Evolutionary conservation across 164 flowering plant genomes (phyloP), one percentile per base, ranked within the genome.

Genomic region (Aristolochia fimbriata): DNA sequence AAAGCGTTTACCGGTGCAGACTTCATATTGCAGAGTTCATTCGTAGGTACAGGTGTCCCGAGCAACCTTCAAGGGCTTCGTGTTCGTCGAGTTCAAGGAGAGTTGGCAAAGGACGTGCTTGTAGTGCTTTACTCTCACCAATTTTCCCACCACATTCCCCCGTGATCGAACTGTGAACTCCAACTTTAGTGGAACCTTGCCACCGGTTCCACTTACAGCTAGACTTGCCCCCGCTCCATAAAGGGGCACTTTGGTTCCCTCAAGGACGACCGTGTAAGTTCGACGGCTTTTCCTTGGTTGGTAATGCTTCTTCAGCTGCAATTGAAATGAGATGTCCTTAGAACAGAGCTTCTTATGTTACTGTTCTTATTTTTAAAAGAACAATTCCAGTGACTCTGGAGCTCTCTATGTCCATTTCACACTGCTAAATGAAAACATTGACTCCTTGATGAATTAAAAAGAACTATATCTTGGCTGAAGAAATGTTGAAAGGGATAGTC

Each of bases 161-260:
- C 83, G 62, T 13, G 97, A 70, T 19, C 66, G 69, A 31, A 90
- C 59, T 52, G 77, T 85, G 58, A 90, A 85, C 49, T 83, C 76
- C 46, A 94, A 55, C 9, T 27, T 79, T 69, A 90, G 62, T 45
- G 97, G 91, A 60, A 90, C 80, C 50, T 67, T 68, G 20, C 68
- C 77, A 0, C 61, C 71, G 51, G 47, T 78, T n/a, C 63, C 68
- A 1, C 85, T 66, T 11, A 63, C 72, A 9, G 67, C 62, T 43
- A 94, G 68, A 60, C 72, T 77, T 55, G 85, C 81, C 70, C 88
- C 99, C 0, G 97, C 99, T 20, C 99, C 96, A 69, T 90, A 90
- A 2, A 90, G 70, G 22, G 99, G 99, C 49, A 90, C 83, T 74
- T 79, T 90, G 25, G 58, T 60, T 21, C 96, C 97, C 66, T 81